Base-by-base conservation (phyloP, 73 alveolate genomes). In the Paramecium primaurelia region DNA sequence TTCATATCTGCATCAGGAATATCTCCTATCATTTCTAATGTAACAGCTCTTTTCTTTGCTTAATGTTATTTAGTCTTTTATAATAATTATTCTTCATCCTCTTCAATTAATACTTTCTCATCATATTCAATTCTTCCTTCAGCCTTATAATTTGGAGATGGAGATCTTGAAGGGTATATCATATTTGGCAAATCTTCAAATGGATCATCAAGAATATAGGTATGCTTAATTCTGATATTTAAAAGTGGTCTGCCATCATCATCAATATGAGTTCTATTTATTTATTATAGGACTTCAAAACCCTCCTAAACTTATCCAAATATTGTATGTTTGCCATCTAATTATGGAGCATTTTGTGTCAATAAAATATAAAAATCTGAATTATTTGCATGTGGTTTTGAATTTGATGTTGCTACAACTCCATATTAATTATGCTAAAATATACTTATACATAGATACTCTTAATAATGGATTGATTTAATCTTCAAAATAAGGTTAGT, bases 1-100 rank as follows among this genome's bases (percentile, higher is more conserved):
- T 96, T 98, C 64, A 99, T 98, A 92, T 99, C 99, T 58, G 99
- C 99, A 94, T 98, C 99, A 2, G 99, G 99, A 47, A 99, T 89
- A 92, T 99, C 99, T 38, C 99, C 99, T 34, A 98, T 86, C 91
- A 99, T 93, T 93, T 98, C 99, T 92, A 99, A 94, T 58, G 96
- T 96, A 8, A 96, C 97, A 6, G 99, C 99, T 59, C 98, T 93
- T 34, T 96, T 95, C 85, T 97, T 97, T 22, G 98, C 92, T 90
- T 97, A 96, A 90, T 95, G 97, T 77, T 95, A 95, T 86, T 95
- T 91, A 25, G 96, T 95, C 77, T 94, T 93, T 87, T 92, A 91
- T 86, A 95, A 91, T 20, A 96, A 59, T 77, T 96, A 71, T 71
- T 94, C 97, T 77, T 97, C 95, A 47, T 84, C 95, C 34, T 95